A percentile compares a stretch with the other conserved stretches of the same genome.
Conservation (phyloP, 148 eudicot species). For the Cornus florida region DNA sequence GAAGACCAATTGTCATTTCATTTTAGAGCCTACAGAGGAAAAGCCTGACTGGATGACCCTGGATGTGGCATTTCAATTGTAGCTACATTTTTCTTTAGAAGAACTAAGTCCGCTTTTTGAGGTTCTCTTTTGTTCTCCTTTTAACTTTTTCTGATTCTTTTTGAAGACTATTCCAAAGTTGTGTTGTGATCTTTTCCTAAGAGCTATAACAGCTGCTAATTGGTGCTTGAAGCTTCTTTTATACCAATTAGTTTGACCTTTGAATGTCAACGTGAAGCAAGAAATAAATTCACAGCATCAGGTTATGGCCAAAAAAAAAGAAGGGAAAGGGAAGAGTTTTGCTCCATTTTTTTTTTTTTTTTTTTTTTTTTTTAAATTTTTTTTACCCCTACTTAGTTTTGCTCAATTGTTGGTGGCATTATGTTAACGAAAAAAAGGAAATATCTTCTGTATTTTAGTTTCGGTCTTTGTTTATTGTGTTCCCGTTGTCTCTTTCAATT, state of each 20-base stretch:
- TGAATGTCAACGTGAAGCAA: not conserved
- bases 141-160: not conserved
- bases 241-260: not conserved
- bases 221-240: not conserved
- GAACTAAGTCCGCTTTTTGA: not conserved
- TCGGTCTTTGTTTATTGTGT: not conserved
- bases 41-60: too few species aligned
- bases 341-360: too few species aligned
- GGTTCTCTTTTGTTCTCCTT: not conserved
- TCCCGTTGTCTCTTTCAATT: not conserved
- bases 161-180: too few species aligned
- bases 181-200: too few species aligned
- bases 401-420: not conserved
- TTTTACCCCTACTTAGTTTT: not conserved
- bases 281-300: not conserved
- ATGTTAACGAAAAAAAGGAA: not conserved
- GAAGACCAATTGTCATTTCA: too few species aligned
- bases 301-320: not conserved
- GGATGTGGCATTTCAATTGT: too few species aligned
- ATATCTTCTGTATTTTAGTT: not conserved
- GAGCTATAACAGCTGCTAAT: not conserved
- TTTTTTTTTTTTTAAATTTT: too few species aligned
- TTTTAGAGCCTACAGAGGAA: too few species aligned
- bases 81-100: too few species aligned
- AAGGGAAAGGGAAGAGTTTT: too few species aligned